Percentiles rank a stretch among this genome's conserved stretches.
phyloP scores from a whole-genome alignment of 2,329 filamentous ascomycete species.

The Scleromitrula shiraiana region DNA sequence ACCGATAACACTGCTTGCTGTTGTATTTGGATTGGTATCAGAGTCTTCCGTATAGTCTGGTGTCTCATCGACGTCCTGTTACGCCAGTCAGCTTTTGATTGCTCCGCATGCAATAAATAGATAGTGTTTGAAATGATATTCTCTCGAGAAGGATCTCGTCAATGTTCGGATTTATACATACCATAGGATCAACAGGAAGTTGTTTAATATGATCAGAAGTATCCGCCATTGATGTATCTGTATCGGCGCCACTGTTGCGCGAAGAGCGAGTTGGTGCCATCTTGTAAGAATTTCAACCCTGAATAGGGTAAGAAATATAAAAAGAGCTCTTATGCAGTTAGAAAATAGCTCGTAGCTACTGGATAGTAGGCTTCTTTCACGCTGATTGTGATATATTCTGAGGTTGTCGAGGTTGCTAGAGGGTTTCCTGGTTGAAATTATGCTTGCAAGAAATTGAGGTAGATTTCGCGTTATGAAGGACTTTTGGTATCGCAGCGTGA shows the following conservation, averaged over 20 bases:
- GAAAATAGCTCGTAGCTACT: neutral
- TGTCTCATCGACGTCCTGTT: slow-evolving; percentile 53
- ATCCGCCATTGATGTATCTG: slow-evolving; percentile 54
- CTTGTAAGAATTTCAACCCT: slow-evolving; percentile 25
- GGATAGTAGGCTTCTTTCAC: slow-evolving; percentile 9
- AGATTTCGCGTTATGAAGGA: slow-evolving; percentile 6
- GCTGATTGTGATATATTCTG: slow-evolving; percentile 12
- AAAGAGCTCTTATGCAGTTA: slow-evolving; percentile 14
- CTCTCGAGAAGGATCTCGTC: neutral
- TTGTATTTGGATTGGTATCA: slow-evolving; percentile 59
- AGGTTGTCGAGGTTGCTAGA: neutral
- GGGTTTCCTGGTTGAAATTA: slow-evolving; percentile 13
- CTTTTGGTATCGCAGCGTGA: neutral
- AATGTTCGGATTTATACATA: slow-evolving; percentile 13
- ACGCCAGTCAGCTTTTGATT: slow-evolving; percentile 20
- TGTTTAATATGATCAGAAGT: slow-evolving; percentile 36
- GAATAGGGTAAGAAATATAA: slow-evolving; percentile 17
- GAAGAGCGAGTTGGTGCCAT: slow-evolving; percentile 49
- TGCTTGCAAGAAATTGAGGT: slow-evolving; percentile 5
- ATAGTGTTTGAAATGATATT: neutral
- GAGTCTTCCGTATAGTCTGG: slow-evolving; percentile 60
- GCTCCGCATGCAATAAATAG: neutral
- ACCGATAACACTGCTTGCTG: slow-evolving; percentile 77
- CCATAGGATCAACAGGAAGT: slow-evolving; percentile 29
- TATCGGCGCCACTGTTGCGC: slow-evolving; percentile 40